A percentile compares a stretch with the other conserved stretches of the same genome.
phyloP scores from a whole-genome alignment of 352 stramenopile genomes.

The Thraustotheca clavata region DNA sequence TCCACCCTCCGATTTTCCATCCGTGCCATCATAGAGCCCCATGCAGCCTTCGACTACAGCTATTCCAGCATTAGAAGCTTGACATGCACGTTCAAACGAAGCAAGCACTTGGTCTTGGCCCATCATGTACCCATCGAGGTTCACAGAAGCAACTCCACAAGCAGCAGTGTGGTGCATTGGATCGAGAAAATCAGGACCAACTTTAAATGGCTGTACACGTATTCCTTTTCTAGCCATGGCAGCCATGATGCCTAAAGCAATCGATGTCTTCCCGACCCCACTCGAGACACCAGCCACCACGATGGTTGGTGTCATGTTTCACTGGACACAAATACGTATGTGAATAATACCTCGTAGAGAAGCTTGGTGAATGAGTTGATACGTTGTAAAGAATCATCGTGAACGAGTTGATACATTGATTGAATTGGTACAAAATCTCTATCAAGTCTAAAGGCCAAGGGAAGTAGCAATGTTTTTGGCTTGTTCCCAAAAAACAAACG shows the following conservation, averaged over 20 bases:
- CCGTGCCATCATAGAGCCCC: slow-evolving; percentile 9
- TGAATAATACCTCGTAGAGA: not conserved
- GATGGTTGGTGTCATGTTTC: not conserved
- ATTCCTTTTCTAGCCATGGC: slow-evolving; percentile 1
- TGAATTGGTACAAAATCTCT: no score
- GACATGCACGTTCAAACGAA: slow-evolving; percentile 1
- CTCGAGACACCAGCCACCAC: slow-evolving; percentile 20
- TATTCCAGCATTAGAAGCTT: not conserved
- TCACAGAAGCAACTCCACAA: slow-evolving; percentile 8
- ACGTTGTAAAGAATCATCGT: no score
- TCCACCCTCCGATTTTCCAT: slow-evolving; percentile 4
- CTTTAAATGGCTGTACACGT: slow-evolving; percentile 20
- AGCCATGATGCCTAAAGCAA: slow-evolving; percentile 19
- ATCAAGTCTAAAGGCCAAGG: slow-evolving; percentile 58
- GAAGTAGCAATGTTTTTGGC: slow-evolving; percentile 59
- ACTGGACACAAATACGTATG: no score
- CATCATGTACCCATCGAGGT: slow-evolving; percentile 20
- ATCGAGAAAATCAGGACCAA: slow-evolving; percentile 18
- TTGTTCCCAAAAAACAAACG: slow-evolving; percentile 82
- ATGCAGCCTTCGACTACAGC: slow-evolving; percentile 19
- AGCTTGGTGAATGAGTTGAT: no score
- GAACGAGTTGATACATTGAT: not conserved
- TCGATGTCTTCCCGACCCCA: slow-evolving; percentile 17
- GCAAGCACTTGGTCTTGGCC: not conserved
- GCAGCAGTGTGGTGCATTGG: slow-evolving; percentile 18